Evolutionary conservation across 2,329 filamentous ascomycete species (phyloP), one percentile per base, ranked within the genome.

Genomic region (Chaetomiaceae sp.): DNA sequence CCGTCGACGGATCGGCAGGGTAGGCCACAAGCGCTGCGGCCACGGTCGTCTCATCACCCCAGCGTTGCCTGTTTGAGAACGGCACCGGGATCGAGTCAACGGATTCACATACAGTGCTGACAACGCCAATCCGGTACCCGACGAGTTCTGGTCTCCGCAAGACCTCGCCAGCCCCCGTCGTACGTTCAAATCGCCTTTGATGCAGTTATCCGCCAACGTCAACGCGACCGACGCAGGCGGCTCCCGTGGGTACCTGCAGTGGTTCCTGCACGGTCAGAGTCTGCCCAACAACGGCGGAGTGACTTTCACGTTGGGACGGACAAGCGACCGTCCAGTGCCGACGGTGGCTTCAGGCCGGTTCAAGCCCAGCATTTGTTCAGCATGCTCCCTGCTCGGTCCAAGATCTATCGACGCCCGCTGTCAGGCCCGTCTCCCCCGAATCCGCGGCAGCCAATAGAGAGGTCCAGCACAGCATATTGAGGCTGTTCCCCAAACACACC

Each of bases 401-500:
- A 39, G 15, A 42, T 50, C 27, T 36, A 22, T 53, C 48, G 54
- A 53, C 22, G 22, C 9, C 17, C 6, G 44, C 38, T 19, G 38
- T 38, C 27, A n/a, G 29, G 37, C 53, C 45, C 44, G 40, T 52
- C 14, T 38, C 43, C 29, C 47, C 45, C 49, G 43, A 57, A 47
- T 53, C 55, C 51, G 47, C 53, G 56, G 57, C 54, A 56, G 57
- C 62, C 62, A 64, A 64, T 64, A 27, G 43, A 27, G 39, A 44
- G 17, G 36, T 17, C 37, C 23, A 59, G n/a, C 36, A 20, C n/a
- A 43, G 29, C 53, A 49, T 39, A 33, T 53, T 63, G 61, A 59
- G 61, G 62, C 62, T 63, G 60, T 56, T 58, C 46, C 57, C 54
- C 55, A 56, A 59, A 55, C 59, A 56, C 47, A 29, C 43, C 54